phyloP scores from a whole-genome alignment of 768 basidiomycete species.

The Lactarius hengduanensis region DNA sequence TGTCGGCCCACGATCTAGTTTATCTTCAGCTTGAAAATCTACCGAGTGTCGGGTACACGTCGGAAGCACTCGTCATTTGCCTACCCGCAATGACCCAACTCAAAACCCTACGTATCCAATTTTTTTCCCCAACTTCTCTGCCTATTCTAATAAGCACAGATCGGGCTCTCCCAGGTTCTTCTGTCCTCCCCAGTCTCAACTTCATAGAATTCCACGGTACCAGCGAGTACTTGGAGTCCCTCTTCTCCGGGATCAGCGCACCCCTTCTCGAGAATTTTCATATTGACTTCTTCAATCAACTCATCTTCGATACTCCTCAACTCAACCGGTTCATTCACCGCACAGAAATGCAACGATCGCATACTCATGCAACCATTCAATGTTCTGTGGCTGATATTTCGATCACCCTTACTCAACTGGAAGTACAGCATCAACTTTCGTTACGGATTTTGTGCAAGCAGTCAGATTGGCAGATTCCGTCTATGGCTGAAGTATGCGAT shows the following conservation, averaged over 20 bases:
- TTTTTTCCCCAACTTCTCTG: not conserved
- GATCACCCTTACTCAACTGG: constrained; percentile 3
- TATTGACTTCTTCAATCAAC: constrained; percentile 9
- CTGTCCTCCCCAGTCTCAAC: not conserved
- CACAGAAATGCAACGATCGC: not conserved
- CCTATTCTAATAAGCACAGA: not conserved
- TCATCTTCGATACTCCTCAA: not conserved
- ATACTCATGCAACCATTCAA: not conserved
- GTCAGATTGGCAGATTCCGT: not conserved
- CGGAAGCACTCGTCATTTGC: not conserved
- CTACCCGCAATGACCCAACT: not conserved
- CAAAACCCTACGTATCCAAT: constrained; percentile 3
- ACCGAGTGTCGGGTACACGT: constrained; percentile 1
- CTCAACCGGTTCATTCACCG: not conserved
- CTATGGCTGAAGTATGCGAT: not conserved
- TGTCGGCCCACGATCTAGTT: not conserved
- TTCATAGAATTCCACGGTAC: constrained; percentile 4
- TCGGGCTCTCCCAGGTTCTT: not conserved
- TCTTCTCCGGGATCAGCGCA: not conserved
- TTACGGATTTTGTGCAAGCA: not conserved
- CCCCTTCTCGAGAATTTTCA: not conserved
- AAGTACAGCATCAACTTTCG: not conserved
- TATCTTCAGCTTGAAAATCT: constrained; percentile 8
- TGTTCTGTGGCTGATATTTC: not conserved
- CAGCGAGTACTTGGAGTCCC: constrained; percentile 11